These are phyloP conservation scores for Zygosaccharomyces sapae DNA, from an alignment of 1,139 yeast species.

Conservation along the genomic window DNA sequence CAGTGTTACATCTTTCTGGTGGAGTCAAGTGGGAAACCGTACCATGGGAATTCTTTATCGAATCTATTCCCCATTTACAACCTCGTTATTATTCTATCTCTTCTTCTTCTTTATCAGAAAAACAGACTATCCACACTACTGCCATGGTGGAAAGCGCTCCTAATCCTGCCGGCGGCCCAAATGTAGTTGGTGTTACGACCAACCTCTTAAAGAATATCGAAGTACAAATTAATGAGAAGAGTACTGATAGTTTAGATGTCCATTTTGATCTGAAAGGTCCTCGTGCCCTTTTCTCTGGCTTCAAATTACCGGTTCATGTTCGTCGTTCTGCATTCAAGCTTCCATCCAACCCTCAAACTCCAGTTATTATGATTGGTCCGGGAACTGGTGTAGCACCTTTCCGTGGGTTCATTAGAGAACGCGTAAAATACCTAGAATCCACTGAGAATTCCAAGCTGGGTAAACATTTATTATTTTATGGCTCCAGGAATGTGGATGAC, in stretches of 20 bases:
- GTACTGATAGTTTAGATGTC: slow-evolving; percentile 40
- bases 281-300: slow-evolving; percentile 51
- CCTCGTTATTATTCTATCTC: slow-evolving; percentile 97
- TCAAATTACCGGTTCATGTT: slow-evolving; percentile 81
- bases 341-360: slow-evolving; percentile 80
- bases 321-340: slow-evolving; percentile 93
- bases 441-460: slow-evolving; percentile 52
- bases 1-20: slow-evolving; percentile 56
- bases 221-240: slow-evolving; percentile 50
- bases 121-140: slow-evolving; percentile 71
- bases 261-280: slow-evolving; percentile 80
- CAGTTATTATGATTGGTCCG: slow-evolving; percentile 91
- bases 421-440: slow-evolving; percentile 52
- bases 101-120: slow-evolving; percentile 77
- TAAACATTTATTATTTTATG: slow-evolving; percentile 72
- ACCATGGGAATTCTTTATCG: slow-evolving; percentile 82
- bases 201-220: slow-evolving; percentile 77
- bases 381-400: slow-evolving; percentile 99
- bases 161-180: slow-evolving; percentile 37
- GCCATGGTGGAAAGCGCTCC: slow-evolving; percentile 78
- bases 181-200: slow-evolving; percentile 73
- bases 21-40: slow-evolving; percentile 67
- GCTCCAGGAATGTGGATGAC: slow-evolving; percentile 78
- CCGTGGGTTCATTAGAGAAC: slow-evolving; percentile 87
- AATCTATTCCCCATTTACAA: slow-evolving; percentile 73